These are phyloP conservation scores for Anthracocystis panici-leucophaei DNA, from an alignment of 1,284 basidiomycete species.

Conservation along the genomic window DNA sequence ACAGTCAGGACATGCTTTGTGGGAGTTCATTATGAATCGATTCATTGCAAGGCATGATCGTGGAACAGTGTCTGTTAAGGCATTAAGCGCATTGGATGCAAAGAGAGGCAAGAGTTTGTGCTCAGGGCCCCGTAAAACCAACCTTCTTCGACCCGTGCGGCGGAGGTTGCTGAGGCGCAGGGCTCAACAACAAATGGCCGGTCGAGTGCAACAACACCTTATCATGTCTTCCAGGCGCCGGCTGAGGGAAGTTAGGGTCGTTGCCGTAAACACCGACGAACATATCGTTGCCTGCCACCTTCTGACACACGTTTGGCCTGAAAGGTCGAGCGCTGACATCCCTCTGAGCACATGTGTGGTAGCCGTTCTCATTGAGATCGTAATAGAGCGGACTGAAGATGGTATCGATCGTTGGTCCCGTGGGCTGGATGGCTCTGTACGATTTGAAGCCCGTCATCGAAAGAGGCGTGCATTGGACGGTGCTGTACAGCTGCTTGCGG, in stretches of 20 bases:
- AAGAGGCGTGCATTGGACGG: constrained; percentile 30
- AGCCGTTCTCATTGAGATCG: constrained; percentile 11
- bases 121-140: not conserved
- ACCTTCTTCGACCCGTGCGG: not conserved
- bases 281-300: constrained; percentile 8
- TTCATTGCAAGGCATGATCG: not conserved
- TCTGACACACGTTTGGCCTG: constrained; percentile 28
- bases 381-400: constrained; percentile 40
- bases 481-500: constrained; percentile 32
- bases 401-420: constrained; percentile 4
- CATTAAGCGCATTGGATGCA: no score
- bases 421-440: constrained; percentile 25
- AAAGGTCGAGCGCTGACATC: constrained; percentile 7
- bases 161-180: constrained; percentile 1
- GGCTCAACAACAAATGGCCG: constrained; percentile 10
- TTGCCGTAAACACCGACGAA: constrained; percentile 42
- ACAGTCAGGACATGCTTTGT: not conserved
- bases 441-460: constrained; percentile 27
- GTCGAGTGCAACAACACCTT: constrained; percentile 15
- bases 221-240: constrained; percentile 2
- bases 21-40: not conserved
- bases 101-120: not conserved
- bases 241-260: constrained; percentile 16
- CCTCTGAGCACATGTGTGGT: constrained; percentile 25
- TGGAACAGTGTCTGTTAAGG: no score